Conservation (phyloP, 805 yeast species). For the Metschnikowia drakensbergensis region DNA sequence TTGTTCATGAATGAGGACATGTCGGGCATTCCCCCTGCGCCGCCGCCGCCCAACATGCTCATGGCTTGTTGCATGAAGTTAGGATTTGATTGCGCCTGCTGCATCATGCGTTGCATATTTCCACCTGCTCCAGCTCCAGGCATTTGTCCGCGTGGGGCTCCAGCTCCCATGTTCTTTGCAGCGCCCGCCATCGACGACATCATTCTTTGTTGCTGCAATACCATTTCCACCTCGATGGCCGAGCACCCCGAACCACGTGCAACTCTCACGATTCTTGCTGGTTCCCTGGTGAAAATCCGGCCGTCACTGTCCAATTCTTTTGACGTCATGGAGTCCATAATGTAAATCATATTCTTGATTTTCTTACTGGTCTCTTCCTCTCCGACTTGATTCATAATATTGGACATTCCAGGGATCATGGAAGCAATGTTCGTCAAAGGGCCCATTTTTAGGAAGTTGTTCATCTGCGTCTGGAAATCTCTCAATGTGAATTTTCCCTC, state of each 20-base stretch:
- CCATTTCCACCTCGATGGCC: slow-evolving; percentile 89
- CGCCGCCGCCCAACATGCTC: slow-evolving; percentile 56
- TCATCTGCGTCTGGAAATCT: slow-evolving; percentile 93
- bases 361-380: slow-evolving; percentile 87
- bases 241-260: slow-evolving; percentile 94
- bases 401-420: slow-evolving; percentile 90
- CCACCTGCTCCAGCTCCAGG: slow-evolving; percentile 19
- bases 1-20: slow-evolving; percentile 46
- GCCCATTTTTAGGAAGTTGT: slow-evolving; percentile 94
- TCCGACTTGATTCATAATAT: slow-evolving; percentile 79
- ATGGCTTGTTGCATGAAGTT: slow-evolving; percentile 59
- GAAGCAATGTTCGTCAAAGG: slow-evolving; percentile 90
- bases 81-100: slow-evolving; percentile 51
- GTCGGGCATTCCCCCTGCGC: slow-evolving; percentile 41
- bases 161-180: slow-evolving; percentile 52
- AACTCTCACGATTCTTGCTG: slow-evolving; percentile 80
- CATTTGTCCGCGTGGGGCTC: slow-evolving; percentile 24
- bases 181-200: slow-evolving; percentile 90
- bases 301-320: slow-evolving; percentile 91
- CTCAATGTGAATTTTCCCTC: slow-evolving; percentile 91
- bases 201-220: slow-evolving; percentile 84
- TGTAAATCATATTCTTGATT: slow-evolving; percentile 82
- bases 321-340: slow-evolving; percentile 94
- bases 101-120: slow-evolving; percentile 49
- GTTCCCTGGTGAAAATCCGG: slow-evolving; percentile 69